Evolutionary conservation across 2,329 filamentous ascomycete species (phyloP).

Genomic region (Pseudocercospora musae): DNA sequence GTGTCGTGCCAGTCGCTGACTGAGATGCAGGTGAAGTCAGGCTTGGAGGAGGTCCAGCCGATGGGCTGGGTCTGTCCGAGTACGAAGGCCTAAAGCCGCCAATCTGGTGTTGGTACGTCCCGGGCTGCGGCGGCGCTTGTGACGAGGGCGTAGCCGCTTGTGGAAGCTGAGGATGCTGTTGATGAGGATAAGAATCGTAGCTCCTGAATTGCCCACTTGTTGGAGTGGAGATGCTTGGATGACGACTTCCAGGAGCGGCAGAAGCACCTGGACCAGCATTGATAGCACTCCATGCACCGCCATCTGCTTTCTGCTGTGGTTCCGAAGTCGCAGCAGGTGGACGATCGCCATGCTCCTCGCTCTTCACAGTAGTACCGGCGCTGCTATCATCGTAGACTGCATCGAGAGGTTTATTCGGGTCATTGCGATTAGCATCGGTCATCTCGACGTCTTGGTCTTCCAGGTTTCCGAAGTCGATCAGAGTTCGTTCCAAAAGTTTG

Average conservation of each 20-base stretch:
- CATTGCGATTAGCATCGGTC: constrained; percentile 28
- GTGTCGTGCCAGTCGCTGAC: constrained; percentile 23
- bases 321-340: constrained; percentile 18
- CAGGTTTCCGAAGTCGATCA: constrained; percentile 37
- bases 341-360: constrained; percentile 30
- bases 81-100: constrained; percentile 30
- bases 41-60: constrained; percentile 21
- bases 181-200: constrained; percentile 29
- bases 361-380: constrained; percentile 32
- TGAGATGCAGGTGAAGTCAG: constrained; percentile 30
- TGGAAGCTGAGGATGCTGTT: constrained; percentile 11
- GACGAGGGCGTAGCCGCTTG: neutral
- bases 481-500: constrained; percentile 40
- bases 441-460: constrained; percentile 39
- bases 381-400: constrained; percentile 32
- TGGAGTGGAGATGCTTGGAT: constrained; percentile 23
- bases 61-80: constrained; percentile 18
- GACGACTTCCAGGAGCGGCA: constrained; percentile 24
- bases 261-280: constrained; percentile 32
- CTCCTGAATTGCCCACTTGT: constrained; percentile 29
- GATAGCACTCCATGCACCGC: constrained; percentile 42
- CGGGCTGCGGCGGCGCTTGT: constrained; percentile 4
- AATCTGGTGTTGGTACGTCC: constrained; percentile 20
- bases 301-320: constrained; percentile 21
- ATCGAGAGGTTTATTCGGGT: constrained; percentile 24